Conservation (phyloP, 2,329 filamentous ascomycete genomes). For the Penicillium sp. region DNA sequence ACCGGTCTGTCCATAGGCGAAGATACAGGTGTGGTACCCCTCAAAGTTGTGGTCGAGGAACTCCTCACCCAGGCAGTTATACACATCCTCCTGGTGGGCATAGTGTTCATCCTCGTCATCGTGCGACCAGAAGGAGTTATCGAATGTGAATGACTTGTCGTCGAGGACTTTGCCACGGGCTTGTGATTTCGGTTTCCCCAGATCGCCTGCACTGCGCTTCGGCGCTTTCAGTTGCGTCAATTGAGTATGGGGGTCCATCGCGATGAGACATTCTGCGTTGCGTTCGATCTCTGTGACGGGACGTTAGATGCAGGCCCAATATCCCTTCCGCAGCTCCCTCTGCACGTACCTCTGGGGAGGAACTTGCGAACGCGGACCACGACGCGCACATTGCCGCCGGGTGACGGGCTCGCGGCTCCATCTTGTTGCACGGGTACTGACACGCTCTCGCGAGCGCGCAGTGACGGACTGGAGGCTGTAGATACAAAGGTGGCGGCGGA, state of each 20-base stretch:
- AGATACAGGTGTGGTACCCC: conserved; percentile 98
- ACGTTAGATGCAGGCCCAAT: not conserved
- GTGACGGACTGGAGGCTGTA: conserved; percentile 73
- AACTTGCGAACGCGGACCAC: conserved; percentile 80
- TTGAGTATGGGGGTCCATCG: conserved; percentile 86
- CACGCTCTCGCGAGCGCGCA: conserved; percentile 70
- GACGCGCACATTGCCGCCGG: conserved; percentile 74
- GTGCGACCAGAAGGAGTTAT: conserved; percentile 98
- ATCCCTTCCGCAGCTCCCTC: not conserved
- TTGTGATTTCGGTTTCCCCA: conserved; percentile 59
- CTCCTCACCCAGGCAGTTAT: conserved; percentile 90
- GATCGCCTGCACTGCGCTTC: conserved; percentile 49
- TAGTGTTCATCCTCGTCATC: conserved; percentile 76
- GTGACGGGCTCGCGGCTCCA: conserved; percentile 49
- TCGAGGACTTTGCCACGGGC: conserved; percentile 70
- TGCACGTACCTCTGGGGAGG: conserved; percentile 66
- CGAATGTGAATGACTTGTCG: conserved; percentile 91
- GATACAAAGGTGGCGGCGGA: conserved; percentile 48
- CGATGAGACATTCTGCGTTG: conserved; percentile 78
- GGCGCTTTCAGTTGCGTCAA: conserved; percentile 77
- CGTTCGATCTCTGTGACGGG: conserved; percentile 70
- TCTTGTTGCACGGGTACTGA: conserved; percentile 53
- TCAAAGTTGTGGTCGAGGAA: conserved; percentile 99
- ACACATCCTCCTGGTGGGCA: conserved; percentile 87
- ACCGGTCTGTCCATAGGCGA: conserved; percentile 96